phyloP scores from a whole-genome alignment of 495 filamentous ascomycete genomes.

The Choiromyces venosus region DNA sequence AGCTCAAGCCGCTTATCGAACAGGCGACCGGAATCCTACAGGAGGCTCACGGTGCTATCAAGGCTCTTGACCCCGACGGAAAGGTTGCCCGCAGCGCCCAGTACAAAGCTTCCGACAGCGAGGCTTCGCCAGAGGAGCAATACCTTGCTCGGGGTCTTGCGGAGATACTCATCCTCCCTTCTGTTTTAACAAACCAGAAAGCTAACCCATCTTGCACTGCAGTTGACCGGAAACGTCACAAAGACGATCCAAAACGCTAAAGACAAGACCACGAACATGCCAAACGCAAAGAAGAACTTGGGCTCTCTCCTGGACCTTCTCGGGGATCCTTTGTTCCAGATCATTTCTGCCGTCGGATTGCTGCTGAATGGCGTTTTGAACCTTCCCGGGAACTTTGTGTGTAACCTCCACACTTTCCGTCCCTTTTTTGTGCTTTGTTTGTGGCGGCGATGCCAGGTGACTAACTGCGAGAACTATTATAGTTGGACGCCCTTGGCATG shows the following conservation, averaged over 20 bases:
- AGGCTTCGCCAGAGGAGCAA: constrained; percentile 83
- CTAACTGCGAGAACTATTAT: background rate
- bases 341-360: constrained; percentile 83
- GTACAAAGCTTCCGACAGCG: constrained; percentile 68
- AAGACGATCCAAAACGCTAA: constrained; percentile 82
- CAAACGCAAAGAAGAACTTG: constrained; percentile 87
- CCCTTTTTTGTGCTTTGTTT: background rate
- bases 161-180: constrained; percentile 55
- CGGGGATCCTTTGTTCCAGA: constrained; percentile 82
- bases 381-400: constrained; percentile 66
- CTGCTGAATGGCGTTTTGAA: constrained; percentile 75
- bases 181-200: constrained; percentile 43
- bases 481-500: constrained; percentile 75
- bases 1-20: constrained; percentile 81
- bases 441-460: constrained; percentile 2
- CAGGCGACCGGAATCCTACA: constrained; percentile 73
- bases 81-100: constrained; percentile 80
- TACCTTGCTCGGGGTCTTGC: constrained; percentile 77
- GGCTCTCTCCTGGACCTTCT: constrained; percentile 82
- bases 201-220: background rate
- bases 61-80: constrained; percentile 84
- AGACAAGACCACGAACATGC: constrained; percentile 82
- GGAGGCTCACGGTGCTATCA: constrained; percentile 85
- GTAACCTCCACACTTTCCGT: constrained; percentile 13
- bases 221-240: constrained; percentile 54